A percentile compares a stretch with the other conserved stretches of the same genome.
Conservation (phyloP, 805 yeast species). For the Candida boleticola region DNA sequence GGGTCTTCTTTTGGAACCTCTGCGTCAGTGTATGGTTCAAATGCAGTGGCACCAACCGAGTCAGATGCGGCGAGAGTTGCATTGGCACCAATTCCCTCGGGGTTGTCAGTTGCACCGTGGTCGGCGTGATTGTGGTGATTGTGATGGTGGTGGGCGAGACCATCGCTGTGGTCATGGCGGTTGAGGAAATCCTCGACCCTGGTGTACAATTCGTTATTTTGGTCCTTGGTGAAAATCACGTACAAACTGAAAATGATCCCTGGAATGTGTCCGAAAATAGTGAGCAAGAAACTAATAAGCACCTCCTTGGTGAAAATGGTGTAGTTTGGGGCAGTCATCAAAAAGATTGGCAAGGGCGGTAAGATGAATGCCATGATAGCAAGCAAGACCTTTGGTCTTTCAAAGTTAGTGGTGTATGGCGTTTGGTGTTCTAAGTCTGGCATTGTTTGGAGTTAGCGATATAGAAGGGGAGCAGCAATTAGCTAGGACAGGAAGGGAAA, state of each 20-base stretch:
- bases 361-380: constrained; percentile 30
- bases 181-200: background rate
- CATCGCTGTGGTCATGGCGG: background rate
- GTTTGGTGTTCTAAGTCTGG: constrained; percentile 2
- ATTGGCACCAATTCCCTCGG: background rate
- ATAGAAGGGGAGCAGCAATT: background rate
- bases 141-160: background rate
- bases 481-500: background rate
- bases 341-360: constrained; percentile 39
- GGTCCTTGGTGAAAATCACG: constrained; percentile 7
- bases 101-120: background rate
- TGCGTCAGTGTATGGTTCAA: background rate
- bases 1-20: constrained; percentile 2
- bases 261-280: constrained; percentile 32
- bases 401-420: background rate
- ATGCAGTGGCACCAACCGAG: background rate
- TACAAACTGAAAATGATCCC: constrained; percentile 32
- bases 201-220: background rate
- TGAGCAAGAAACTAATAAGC: constrained; percentile 27
- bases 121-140: background rate
- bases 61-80: background rate
- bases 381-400: constrained; percentile 18
- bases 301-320: constrained; percentile 34
- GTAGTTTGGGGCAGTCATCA: constrained; percentile 25
- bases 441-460: background rate